Evolutionary conservation across 179 eudicot species (phyloP).

Genomic region (Spinacia oleracea): DNA sequence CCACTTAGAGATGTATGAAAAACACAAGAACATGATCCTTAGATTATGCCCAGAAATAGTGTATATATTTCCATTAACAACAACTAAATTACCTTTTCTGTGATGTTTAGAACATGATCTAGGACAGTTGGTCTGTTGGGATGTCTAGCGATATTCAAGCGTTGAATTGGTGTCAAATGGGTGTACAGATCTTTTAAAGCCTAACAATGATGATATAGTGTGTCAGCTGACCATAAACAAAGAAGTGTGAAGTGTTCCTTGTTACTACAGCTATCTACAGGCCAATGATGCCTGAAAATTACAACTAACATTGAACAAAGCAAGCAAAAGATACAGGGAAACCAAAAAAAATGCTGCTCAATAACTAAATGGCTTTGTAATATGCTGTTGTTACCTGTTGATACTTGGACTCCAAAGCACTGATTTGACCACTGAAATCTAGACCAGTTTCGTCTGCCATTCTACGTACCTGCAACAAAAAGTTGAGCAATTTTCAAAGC

Average conservation of each 20-base stretch:
- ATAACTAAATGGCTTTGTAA: neutral
- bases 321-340: neutral
- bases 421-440: constrained; percentile 39
- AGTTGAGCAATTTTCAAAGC: neutral
- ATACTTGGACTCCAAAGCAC: constrained; percentile 37
- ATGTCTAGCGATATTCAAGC: constrained; percentile 85
- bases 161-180: constrained; percentile 80
- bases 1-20: constrained; percentile 45
- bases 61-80: neutral
- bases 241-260: too few relatives aligned
- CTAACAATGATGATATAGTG: constrained; percentile 35
- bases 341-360: neutral
- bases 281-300: neutral
- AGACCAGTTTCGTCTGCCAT: constrained; percentile 50
- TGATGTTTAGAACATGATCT: constrained; percentile 82
- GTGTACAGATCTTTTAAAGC: constrained; percentile 67
- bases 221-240: neutral
- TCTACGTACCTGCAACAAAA: constrained; percentile 29
- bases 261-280: neutral
- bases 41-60: neutral
- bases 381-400: constrained; percentile 31
- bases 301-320: neutral
- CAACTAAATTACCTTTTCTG: constrained; percentile 49
- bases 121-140: constrained; percentile 92
- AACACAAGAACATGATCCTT: constrained; percentile 5